phyloP scores from a whole-genome alignment of 2,329 filamentous ascomycete genomes.

The Diaporthe sp. region DNA sequence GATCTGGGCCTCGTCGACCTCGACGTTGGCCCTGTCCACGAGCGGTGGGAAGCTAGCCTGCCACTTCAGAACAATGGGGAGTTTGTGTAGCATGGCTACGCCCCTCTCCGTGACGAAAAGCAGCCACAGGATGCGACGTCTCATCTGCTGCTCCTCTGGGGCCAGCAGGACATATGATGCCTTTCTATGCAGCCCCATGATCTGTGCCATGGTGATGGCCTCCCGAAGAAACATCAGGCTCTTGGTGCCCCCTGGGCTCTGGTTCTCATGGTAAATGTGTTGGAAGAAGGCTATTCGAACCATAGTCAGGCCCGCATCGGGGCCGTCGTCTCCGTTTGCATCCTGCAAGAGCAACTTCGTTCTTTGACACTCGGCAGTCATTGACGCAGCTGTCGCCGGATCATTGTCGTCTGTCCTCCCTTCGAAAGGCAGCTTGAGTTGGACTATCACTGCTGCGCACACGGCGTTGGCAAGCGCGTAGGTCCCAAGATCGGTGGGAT shows the following conservation, averaged over 20 bases:
- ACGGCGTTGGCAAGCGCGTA: conserved; percentile 61
- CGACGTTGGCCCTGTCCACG: conserved; percentile 48
- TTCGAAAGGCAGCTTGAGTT: conserved; percentile 57
- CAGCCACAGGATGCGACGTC: conserved; percentile 61
- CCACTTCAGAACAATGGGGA: conserved; percentile 60
- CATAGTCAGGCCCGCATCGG: conserved; percentile 55
- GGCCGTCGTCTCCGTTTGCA: conserved; percentile 45
- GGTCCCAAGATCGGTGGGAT: conserved; percentile 52
- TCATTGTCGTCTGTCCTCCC: conserved; percentile 49
- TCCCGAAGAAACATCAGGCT: conserved; percentile 64
- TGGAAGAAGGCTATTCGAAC: conserved; percentile 65
- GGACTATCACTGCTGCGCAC: conserved; percentile 62
- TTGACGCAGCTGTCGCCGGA: conserved; percentile 49
- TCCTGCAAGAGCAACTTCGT: conserved; percentile 45
- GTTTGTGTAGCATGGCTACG: conserved; percentile 64
- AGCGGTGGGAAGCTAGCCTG: conserved; percentile 55
- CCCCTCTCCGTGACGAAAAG: conserved; percentile 65
- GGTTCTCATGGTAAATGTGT: conserved; percentile 67
- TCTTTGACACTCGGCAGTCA: conserved; percentile 55
- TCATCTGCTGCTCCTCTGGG: conserved; percentile 58
- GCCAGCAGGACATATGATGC: conserved; percentile 55
- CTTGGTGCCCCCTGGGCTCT: conserved; percentile 59
- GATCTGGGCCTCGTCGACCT: conserved; percentile 57
- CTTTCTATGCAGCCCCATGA: conserved; percentile 62
- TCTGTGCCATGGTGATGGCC: conserved; percentile 65